These are phyloP conservation scores for Colletotrichum tanaceti DNA, from an alignment of 2,329 filamentous ascomycete species.

Conservation along the genomic window DNA sequence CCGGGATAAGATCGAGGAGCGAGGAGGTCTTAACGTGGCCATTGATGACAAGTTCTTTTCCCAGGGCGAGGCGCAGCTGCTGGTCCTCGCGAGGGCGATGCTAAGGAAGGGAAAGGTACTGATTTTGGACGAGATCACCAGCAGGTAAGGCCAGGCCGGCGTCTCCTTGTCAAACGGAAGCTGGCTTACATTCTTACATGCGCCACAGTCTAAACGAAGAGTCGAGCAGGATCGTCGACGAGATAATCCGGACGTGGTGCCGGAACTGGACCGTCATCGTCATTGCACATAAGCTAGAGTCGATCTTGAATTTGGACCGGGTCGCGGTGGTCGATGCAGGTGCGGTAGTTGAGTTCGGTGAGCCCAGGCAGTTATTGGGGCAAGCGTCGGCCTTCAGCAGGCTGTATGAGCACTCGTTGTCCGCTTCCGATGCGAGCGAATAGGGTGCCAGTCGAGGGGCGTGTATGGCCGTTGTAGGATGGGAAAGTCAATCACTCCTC, in stretches of 20 bases:
- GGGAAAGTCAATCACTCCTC: too few relatives aligned
- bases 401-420: conserved; percentile 21
- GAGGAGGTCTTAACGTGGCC: conserved; percentile 51
- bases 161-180: too few relatives aligned
- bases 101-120: conserved; percentile 53
- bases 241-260: conserved; percentile 41
- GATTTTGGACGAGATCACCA: conserved; percentile 57
- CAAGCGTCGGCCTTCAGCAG: conserved; percentile 21
- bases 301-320: conserved; percentile 60
- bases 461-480: too few relatives aligned
- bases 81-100: conserved; percentile 60
- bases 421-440: background rate
- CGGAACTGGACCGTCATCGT: conserved; percentile 58
- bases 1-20: conserved; percentile 53
- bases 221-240: conserved; percentile 36
- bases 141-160: conserved; percentile 45
- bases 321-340: conserved; percentile 64
- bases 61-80: conserved; percentile 61
- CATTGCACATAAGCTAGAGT: conserved; percentile 48
- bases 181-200: background rate
- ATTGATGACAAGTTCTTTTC: conserved; percentile 51
- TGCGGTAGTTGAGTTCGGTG: conserved; percentile 54
- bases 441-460: too few relatives aligned
- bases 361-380: conserved; percentile 9
- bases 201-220: conserved; percentile 40